phyloP scores from a whole-genome alignment of 106 monocot genomes.

The Dendrobium catenatum region DNA sequence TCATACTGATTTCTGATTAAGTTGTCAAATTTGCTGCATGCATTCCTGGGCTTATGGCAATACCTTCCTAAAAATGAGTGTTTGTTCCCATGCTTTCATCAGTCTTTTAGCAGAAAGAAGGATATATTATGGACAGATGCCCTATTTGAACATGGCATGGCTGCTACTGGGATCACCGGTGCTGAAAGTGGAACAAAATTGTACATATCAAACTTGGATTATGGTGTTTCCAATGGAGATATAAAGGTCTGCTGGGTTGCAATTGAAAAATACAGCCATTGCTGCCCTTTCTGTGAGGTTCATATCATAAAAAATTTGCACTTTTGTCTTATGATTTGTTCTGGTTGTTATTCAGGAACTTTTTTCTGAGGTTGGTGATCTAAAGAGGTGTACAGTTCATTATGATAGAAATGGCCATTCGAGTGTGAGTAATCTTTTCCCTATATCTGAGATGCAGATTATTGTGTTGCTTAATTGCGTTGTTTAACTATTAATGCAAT shows the following conservation, averaged over 20 bases:
- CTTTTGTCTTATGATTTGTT: too few species aligned
- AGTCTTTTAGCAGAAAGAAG: slow-evolving; percentile 82
- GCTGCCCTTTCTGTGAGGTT: too few species aligned
- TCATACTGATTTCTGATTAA: slow-evolving; percentile 21
- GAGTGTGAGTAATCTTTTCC: slow-evolving; percentile 36
- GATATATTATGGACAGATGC: slow-evolving; percentile 59
- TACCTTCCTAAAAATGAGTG: slow-evolving; percentile 21
- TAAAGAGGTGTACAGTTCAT: slow-evolving; percentile 65
- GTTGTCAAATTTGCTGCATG: slow-evolving; percentile 14
- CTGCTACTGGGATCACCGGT: slow-evolving; percentile 51
- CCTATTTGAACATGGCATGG: slow-evolving; percentile 72
- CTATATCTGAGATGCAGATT: too few species aligned
- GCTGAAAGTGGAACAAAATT: slow-evolving; percentile 68
- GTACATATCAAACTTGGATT: slow-evolving; percentile 94
- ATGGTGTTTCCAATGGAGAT: slow-evolving; percentile 92
- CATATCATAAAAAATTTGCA: too few species aligned
- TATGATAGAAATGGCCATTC: slow-evolving; percentile 94
- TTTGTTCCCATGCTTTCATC: slow-evolving; percentile 31
- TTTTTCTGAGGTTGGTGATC: slow-evolving; percentile 85
- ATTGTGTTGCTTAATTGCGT: too few species aligned
- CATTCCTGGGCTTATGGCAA: not conserved
- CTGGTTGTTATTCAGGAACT: slow-evolving; percentile 51
- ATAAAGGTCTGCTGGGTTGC: slow-evolving; percentile 60
- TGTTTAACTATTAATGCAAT: slow-evolving; percentile 20
- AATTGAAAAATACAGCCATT: too few species aligned